These are phyloP conservation scores for Pythium chondricola DNA, from an alignment of 352 stramenopile species.

Conservation along the genomic window DNA sequence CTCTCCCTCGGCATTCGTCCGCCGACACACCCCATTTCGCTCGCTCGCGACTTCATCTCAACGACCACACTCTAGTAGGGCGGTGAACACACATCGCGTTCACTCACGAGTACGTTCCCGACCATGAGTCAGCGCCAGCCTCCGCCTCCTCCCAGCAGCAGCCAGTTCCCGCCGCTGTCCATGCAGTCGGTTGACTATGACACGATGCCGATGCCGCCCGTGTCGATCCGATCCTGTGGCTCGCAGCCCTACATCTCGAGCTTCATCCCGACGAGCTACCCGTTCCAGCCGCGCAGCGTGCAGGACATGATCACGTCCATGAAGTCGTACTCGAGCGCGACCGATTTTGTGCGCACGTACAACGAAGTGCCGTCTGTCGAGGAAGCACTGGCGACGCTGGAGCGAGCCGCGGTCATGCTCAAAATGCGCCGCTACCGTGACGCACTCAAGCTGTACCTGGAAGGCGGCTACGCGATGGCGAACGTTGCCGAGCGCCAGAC, in stretches of 20 bases:
- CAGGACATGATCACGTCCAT: constrained; percentile 74
- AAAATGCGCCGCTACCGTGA: constrained; percentile 63
- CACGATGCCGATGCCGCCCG: constrained; percentile 47
- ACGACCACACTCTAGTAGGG: too few relatives aligned
- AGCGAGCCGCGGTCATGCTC: constrained; percentile 58
- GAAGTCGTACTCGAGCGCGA: constrained; percentile 71
- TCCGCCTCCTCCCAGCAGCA: too few relatives aligned
- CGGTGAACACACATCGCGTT: too few relatives aligned
- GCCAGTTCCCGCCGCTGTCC: constrained; percentile 16
- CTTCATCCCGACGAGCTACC: constrained; percentile 57
- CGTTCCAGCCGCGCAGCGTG: constrained; percentile 55
- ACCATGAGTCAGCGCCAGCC: not conserved
- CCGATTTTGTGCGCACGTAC: constrained; percentile 67
- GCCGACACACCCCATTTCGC: not conserved
- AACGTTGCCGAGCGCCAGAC: constrained; percentile 74
- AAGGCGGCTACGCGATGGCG: constrained; percentile 80
- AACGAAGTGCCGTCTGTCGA: constrained; percentile 71
- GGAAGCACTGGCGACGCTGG: constrained; percentile 66
- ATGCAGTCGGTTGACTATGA: constrained; percentile 50
- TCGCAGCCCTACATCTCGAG: constrained; percentile 73
- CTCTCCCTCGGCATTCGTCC: not conserved
- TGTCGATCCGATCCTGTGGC: constrained; percentile 65
- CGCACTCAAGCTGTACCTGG: constrained; percentile 75
- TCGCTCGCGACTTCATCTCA: too few relatives aligned
- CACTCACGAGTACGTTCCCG: too few relatives aligned